Evolutionary conservation across 2,329 filamentous ascomycete genomes (phyloP).

Genomic region (Fusarium incarnatum): DNA sequence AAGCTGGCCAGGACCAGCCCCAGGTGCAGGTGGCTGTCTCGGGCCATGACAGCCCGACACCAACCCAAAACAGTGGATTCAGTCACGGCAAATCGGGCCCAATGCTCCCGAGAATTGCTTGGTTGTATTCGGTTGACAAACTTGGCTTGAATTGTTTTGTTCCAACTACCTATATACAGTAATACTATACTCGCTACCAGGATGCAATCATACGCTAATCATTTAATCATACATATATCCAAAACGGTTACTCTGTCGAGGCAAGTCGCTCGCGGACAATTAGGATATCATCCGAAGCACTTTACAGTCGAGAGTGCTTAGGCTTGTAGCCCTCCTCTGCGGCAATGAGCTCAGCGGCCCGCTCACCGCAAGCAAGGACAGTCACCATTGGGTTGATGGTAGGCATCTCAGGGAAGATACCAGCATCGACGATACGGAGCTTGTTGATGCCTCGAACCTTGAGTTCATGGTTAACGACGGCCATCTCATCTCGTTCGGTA

Average conservation of each 20-base stretch:
- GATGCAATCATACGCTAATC: constrained; percentile 37
- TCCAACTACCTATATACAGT: constrained; percentile 20
- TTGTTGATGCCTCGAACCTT: constrained; percentile 78
- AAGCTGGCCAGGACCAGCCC: background rate
- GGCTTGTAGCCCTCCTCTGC: constrained; percentile 70
- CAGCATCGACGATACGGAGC: constrained; percentile 85
- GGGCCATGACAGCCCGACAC: constrained; percentile 15
- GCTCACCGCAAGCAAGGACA: constrained; percentile 84
- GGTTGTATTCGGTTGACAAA: background rate
- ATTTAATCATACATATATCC: constrained; percentile 35
- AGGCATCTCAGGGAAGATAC: constrained; percentile 88
- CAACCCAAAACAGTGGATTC: background rate
- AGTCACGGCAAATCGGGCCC: constrained; percentile 26
- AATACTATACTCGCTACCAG: constrained; percentile 17
- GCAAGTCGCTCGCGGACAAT: constrained; percentile 7
- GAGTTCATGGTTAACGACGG: constrained; percentile 83
- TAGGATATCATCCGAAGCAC: background rate
- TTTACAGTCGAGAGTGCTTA: constrained; percentile 50
- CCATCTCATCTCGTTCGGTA: constrained; percentile 72
- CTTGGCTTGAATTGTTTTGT: constrained; percentile 14
- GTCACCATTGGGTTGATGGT: constrained; percentile 93
- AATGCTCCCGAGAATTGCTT: constrained; percentile 13
- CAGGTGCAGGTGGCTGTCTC: background rate
- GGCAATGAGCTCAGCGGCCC: constrained; percentile 82
- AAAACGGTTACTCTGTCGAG: constrained; percentile 18